Evolutionary conservation across 192 early-diverging fungal species (phyloP).

Genomic region (Backusella tuberculispora): DNA sequence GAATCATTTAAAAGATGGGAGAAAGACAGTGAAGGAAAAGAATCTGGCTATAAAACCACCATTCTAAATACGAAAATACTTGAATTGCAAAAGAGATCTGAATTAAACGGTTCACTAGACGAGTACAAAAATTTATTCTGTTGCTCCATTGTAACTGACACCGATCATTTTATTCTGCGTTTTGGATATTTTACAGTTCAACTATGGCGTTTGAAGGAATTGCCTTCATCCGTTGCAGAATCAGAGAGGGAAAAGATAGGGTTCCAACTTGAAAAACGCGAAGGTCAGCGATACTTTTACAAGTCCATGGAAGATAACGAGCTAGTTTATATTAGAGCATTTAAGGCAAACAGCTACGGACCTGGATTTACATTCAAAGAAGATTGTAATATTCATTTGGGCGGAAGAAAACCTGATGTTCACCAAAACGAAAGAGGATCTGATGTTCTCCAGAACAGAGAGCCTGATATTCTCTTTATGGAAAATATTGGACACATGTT

Average conservation of each 20-base stretch:
- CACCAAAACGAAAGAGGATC: background rate
- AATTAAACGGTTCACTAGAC: background rate
- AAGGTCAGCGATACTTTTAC: background rate
- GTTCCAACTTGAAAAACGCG: background rate
- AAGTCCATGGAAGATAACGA: background rate
- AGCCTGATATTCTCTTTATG: background rate
- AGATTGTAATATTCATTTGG: background rate
- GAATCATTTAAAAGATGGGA: background rate
- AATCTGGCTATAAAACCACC: background rate
- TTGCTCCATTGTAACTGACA: background rate
- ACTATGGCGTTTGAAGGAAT: background rate
- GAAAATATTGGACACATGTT: background rate
- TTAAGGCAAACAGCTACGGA: background rate
- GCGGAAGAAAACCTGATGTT: background rate
- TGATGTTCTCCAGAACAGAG: background rate
- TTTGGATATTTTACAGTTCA: constrained; percentile 13
- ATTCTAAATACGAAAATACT: background rate
- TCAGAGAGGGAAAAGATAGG: background rate
- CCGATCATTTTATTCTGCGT: background rate
- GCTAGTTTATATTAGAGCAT: constrained; percentile 1
- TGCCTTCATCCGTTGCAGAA: background rate
- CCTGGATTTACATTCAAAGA: background rate
- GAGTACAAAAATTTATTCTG: background rate
- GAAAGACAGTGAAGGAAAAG: too few relatives aligned
- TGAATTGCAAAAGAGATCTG: background rate